Evolutionary conservation across 805 yeast genomes (phyloP).

Genomic region (Sugiyamaella smithiae): DNA sequence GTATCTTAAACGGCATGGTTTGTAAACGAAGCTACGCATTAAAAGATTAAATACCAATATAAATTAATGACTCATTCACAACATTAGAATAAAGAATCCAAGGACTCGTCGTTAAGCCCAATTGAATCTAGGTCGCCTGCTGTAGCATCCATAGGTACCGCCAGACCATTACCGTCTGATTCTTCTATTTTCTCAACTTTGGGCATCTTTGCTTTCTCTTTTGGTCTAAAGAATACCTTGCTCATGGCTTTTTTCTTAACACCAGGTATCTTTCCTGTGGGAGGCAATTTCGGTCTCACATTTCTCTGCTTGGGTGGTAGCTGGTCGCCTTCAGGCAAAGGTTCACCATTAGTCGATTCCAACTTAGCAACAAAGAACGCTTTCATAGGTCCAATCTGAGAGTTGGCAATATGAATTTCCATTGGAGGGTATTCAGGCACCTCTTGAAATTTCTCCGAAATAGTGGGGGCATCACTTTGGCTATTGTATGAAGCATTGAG

Average conservation of each 20-base stretch:
- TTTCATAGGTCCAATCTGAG: constrained; percentile 55
- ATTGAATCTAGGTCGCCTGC: not conserved
- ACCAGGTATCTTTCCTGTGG: constrained; percentile 78
- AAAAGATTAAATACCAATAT: too few species aligned
- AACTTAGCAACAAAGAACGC: constrained; percentile 46
- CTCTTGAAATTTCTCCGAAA: constrained; percentile 36
- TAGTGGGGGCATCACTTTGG: constrained; percentile 52
- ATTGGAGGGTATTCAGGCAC: constrained; percentile 52
- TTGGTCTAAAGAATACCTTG: constrained; percentile 23
- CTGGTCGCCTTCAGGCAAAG: constrained; percentile 74
- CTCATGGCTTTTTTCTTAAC: constrained; percentile 50
- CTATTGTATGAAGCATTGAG: constrained; percentile 48
- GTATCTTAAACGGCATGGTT: too few species aligned
- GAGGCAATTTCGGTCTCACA: constrained; percentile 78
- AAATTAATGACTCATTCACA: not conserved
- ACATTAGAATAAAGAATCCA: constrained; percentile 14
- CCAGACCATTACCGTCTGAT: not conserved
- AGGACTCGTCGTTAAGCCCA: constrained; percentile 16
- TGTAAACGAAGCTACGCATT: too few species aligned
- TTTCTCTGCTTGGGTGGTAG: constrained; percentile 75
- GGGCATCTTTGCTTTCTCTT: not conserved
- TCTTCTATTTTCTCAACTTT: not conserved
- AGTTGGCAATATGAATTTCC: constrained; percentile 47
- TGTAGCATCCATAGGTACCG: not conserved
- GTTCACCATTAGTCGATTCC: constrained; percentile 27